These are phyloP conservation scores for Arthroderma uncinatum DNA, from an alignment of 2,329 filamentous ascomycete genomes.

Conservation along the genomic window DNA sequence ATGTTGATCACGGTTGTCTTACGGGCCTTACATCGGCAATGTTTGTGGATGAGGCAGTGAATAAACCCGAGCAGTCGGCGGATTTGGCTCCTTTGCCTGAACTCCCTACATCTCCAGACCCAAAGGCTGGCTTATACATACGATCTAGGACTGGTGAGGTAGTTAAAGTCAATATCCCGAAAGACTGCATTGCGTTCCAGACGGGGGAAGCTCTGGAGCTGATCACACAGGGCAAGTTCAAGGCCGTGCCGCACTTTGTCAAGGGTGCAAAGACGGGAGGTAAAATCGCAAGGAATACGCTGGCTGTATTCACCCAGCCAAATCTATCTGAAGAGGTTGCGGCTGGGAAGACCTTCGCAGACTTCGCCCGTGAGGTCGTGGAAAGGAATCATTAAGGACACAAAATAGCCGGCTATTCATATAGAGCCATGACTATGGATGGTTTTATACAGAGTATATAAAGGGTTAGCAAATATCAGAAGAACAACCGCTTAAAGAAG, in stretches of 20 bases:
- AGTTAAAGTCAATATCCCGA: slow-evolving; percentile 85
- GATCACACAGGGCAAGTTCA: slow-evolving; percentile 84
- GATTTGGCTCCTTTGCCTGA: slow-evolving; percentile 47
- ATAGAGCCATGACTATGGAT: neutral
- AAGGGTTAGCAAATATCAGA: neutral
- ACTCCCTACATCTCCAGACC: slow-evolving; percentile 65
- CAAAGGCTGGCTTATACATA: slow-evolving; percentile 84
- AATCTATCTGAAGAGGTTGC: slow-evolving; percentile 65
- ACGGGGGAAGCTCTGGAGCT: slow-evolving; percentile 84
- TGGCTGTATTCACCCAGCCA: slow-evolving; percentile 95
- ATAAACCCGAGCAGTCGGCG: slow-evolving; percentile 23
- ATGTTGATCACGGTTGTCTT: slow-evolving; percentile 78
- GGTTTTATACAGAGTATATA: too few relatives aligned
- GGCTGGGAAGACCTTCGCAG: slow-evolving; percentile 61
- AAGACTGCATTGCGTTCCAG: slow-evolving; percentile 89
- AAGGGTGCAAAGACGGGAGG: slow-evolving; percentile 55
- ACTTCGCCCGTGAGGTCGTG: slow-evolving; percentile 69
- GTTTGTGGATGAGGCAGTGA: slow-evolving; percentile 69
- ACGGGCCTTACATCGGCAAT: slow-evolving; percentile 91
- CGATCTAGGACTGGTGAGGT: slow-evolving; percentile 69
- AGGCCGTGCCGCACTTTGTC: slow-evolving; percentile 93
- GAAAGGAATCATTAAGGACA: slow-evolving; percentile 52
- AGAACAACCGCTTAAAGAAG: neutral
- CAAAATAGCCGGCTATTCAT: neutral
- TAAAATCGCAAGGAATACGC: slow-evolving; percentile 65